Percentiles rank a stretch among this genome's conserved stretches.
These are phyloP conservation scores for Xylariaceae sp. DNA, from an alignment of 2,329 filamentous ascomycete species.

Conservation along the genomic window DNA sequence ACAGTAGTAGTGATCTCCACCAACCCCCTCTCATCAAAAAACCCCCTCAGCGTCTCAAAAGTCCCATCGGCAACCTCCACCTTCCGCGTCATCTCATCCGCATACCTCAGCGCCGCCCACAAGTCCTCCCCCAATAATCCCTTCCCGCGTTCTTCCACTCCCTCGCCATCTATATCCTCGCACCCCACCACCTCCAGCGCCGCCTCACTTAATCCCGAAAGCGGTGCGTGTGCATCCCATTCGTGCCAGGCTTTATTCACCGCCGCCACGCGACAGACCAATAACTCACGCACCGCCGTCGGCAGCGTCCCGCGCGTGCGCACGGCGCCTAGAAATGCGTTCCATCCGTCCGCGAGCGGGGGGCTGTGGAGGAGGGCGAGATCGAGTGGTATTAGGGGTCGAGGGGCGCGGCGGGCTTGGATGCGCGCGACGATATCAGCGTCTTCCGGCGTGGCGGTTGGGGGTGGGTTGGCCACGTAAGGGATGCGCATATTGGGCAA, in stretches of 20 bases:
- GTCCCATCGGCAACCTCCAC: slow-evolving; percentile 64
- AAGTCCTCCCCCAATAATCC: slow-evolving; percentile 50
- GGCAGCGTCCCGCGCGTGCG: slow-evolving; percentile 48
- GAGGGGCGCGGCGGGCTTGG: slow-evolving; percentile 58
- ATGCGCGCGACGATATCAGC: slow-evolving; percentile 58
- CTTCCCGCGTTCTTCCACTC: slow-evolving; percentile 25
- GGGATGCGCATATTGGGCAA: slow-evolving; percentile 56
- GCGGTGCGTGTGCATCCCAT: slow-evolving; percentile 72
- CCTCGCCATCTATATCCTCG: slow-evolving; percentile 19
- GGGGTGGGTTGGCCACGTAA: slow-evolving; percentile 53
- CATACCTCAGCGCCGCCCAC: slow-evolving; percentile 64
- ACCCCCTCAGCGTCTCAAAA: slow-evolving; percentile 55
- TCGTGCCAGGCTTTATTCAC: slow-evolving; percentile 82
- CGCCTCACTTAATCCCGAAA: slow-evolving; percentile 53
- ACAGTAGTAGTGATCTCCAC: slow-evolving; percentile 78
- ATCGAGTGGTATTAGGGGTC: slow-evolving; percentile 69
- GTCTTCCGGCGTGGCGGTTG: slow-evolving; percentile 40
- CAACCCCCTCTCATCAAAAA: slow-evolving; percentile 65
- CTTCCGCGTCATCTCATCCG: slow-evolving; percentile 77
- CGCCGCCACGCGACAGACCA: slow-evolving; percentile 74
- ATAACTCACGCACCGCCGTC: slow-evolving; percentile 63
- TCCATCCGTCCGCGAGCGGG: slow-evolving; percentile 70
- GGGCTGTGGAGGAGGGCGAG: slow-evolving; percentile 70
- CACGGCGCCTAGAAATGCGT: slow-evolving; percentile 60
- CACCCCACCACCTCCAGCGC: slow-evolving; percentile 39